Percentiles rank a stretch among this genome's conserved stretches.
Conservation (phyloP, 352 stramenopile species). For the Pythium volutum region DNA sequence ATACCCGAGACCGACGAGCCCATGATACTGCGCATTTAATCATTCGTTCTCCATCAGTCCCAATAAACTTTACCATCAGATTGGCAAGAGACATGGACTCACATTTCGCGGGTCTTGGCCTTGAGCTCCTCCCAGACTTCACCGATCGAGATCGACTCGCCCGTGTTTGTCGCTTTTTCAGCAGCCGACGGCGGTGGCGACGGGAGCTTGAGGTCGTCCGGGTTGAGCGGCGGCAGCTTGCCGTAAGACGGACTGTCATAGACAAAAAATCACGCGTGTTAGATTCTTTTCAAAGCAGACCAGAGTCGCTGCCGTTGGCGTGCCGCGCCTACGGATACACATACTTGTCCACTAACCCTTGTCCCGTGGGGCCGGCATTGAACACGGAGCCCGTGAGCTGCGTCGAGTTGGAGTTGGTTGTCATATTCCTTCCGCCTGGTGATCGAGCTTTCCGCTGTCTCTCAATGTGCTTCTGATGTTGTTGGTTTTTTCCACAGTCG, state of each 20-base stretch:
- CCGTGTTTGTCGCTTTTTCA: constrained; percentile 58
- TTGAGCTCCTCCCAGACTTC: constrained; percentile 87
- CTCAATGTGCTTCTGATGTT: not conserved
- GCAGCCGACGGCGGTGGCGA: constrained; percentile 70
- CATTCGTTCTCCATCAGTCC: not conserved
- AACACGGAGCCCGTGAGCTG: constrained; percentile 47
- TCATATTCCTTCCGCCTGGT: not conserved
- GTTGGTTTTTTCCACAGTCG: constrained; percentile 7
- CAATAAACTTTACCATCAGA: not conserved
- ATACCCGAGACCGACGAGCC: constrained; percentile 80
- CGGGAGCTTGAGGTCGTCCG: constrained; percentile 81
- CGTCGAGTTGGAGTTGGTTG: constrained; percentile 27
- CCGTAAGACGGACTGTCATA: constrained; percentile 55
- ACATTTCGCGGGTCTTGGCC: constrained; percentile 77
- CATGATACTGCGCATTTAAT: constrained; percentile 45
- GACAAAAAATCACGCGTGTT: not conserved
- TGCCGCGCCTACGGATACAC: constrained; percentile 6
- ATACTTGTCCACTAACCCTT: constrained; percentile 50
- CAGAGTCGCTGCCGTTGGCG: not conserved
- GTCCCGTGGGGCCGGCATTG: constrained; percentile 59
- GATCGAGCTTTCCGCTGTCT: not conserved
- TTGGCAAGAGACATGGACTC: constrained; percentile 15
- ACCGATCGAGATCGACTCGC: constrained; percentile 71
- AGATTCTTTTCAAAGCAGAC: not conserved
- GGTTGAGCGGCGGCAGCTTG: constrained; percentile 80